phyloP scores from a whole-genome alignment of 352 stramenopile genomes.

The Phytophthora nicotianae region DNA sequence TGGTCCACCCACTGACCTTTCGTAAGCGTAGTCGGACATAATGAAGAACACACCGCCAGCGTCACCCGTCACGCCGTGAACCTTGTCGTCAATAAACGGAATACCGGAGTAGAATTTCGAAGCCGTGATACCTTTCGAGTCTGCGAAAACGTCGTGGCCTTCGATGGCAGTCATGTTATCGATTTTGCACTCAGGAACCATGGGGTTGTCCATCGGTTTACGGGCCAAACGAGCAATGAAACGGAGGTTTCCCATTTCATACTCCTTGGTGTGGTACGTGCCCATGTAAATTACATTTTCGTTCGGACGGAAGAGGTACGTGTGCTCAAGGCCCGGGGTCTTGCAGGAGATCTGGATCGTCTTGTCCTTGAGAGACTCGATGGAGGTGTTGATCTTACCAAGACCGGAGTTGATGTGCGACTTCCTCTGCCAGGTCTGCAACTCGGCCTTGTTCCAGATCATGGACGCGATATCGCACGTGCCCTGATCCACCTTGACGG shows the following conservation, averaged over 20 bases:
- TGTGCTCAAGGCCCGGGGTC: conserved; percentile 47
- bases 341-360: conserved; percentile 56
- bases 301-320: conserved; percentile 54
- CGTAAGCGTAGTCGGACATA: conserved; percentile 49
- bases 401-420: conserved; percentile 63
- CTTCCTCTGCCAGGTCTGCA: conserved; percentile 51
- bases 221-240: conserved; percentile 53
- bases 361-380: conserved; percentile 40
- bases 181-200: conserved; percentile 36
- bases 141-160: conserved; percentile 46
- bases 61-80: conserved; percentile 51
- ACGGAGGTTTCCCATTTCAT: conserved; percentile 45
- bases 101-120: conserved; percentile 55
- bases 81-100: conserved; percentile 43
- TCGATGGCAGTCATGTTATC: conserved; percentile 51
- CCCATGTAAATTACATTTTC: conserved; percentile 69
- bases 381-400: conserved; percentile 40
- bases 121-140: conserved; percentile 34
- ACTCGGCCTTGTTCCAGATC: conserved; percentile 50
- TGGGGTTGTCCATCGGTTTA: conserved; percentile 39
- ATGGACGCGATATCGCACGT: conserved; percentile 61
- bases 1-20: conserved; percentile 51
- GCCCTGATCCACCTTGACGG: conserved; percentile 43
- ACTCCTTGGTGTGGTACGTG: conserved; percentile 49
- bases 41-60: conserved; percentile 57